Conservation (phyloP, 2,329 filamentous ascomycete genomes). For the Pseudogymnoascus sp. region DNA sequence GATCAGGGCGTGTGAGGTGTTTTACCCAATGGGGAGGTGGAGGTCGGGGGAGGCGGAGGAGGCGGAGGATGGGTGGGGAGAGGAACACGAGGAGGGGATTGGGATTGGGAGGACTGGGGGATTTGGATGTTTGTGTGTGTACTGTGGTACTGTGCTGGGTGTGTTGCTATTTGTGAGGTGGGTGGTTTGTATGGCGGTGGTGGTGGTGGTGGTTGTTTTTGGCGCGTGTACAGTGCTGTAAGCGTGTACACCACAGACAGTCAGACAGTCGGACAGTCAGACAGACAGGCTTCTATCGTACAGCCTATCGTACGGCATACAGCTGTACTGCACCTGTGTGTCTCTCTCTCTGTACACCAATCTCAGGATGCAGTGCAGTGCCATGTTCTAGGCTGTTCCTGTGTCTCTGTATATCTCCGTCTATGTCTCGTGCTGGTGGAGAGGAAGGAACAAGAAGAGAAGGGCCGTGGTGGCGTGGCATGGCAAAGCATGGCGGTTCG, state of each 20-base stretch:
- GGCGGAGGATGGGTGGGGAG: background rate
- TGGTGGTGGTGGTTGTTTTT: background rate
- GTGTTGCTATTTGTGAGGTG: too few species aligned
- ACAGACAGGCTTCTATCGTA: background rate
- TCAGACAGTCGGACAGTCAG: too few species aligned
- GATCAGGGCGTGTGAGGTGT: background rate
- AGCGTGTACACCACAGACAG: too few species aligned
- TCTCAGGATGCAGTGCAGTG: too few species aligned
- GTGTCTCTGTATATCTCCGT: background rate
- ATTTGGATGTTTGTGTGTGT: background rate
- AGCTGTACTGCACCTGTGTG: too few species aligned
- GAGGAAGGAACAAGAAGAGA: background rate
- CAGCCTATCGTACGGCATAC: too few species aligned
- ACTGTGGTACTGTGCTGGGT: background rate
- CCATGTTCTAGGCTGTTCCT: background rate
- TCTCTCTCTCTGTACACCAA: too few species aligned
- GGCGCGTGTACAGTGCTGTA: background rate
- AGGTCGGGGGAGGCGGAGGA: too few species aligned
- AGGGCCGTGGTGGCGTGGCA: too few species aligned
- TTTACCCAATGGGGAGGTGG: background rate
- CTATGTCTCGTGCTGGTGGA: background rate
- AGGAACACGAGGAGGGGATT: background rate
- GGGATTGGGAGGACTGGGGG: too few species aligned
- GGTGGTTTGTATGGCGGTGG: background rate
- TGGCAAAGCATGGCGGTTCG: background rate